Conservation (phyloP, 331 rosid species). For the Quercus tomentella region DNA sequence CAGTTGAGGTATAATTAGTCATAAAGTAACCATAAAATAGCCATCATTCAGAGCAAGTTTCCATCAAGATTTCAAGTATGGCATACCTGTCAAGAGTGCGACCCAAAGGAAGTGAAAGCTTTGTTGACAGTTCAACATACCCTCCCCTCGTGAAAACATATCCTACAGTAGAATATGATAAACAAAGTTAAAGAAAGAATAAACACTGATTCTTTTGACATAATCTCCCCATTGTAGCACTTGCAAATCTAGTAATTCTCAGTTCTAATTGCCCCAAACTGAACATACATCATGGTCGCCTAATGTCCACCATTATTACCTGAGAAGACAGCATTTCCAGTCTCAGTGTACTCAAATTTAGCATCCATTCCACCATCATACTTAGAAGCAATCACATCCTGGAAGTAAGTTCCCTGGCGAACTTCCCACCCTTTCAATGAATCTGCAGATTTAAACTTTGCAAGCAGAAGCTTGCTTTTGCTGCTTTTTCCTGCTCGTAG, state of each 20-base stretch:
- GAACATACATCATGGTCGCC: slow-evolving; percentile 7
- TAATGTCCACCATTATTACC: slow-evolving; percentile 38
- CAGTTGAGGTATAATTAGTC: slow-evolving; percentile 1
- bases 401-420: slow-evolving; percentile 84
- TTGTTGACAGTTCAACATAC: slow-evolving; percentile 80
- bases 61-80: neutral
- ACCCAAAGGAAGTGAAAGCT: slow-evolving; percentile 82
- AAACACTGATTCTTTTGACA: neutral
- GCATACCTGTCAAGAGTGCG: slow-evolving; percentile 84
- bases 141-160: slow-evolving; percentile 96
- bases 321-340: slow-evolving; percentile 75
- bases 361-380: slow-evolving; percentile 99
- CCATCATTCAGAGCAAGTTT: neutral
- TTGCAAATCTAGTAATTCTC: neutral
- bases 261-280: neutral
- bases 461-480: slow-evolving; percentile 77
- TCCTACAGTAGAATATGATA: slow-evolving; percentile 41
- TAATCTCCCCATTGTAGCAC: neutral
- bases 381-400: slow-evolving; percentile 79
- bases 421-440: slow-evolving; percentile 82
- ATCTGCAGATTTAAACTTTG: slow-evolving; percentile 70
- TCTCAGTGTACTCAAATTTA: slow-evolving; percentile 73
- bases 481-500: slow-evolving; percentile 95
- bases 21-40: neutral
- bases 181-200: neutral